Evolutionary conservation across 192 early-diverging fungal genomes (phyloP).

Genomic region (Coemansia guatemalensis): DNA sequence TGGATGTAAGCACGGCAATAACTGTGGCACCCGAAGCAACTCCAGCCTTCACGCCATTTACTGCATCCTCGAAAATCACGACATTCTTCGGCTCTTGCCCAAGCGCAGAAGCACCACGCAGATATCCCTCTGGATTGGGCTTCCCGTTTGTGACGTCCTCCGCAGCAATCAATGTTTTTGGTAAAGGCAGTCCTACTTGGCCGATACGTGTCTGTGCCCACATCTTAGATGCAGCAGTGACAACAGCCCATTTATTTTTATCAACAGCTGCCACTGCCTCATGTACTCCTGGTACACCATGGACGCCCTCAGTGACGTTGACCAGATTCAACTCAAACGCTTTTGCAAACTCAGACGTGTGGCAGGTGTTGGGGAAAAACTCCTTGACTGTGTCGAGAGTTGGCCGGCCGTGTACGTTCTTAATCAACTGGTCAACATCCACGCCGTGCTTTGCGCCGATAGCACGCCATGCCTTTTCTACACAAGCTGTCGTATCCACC

Average conservation of each 20-base stretch:
- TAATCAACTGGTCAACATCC: slow-evolving; percentile 11
- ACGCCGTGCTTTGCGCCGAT: slow-evolving; percentile 21
- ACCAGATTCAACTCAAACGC: slow-evolving; percentile 14
- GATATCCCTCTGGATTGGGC: slow-evolving; percentile 33
- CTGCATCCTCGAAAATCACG: slow-evolving; percentile 44
- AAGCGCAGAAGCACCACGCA: slow-evolving; percentile 18
- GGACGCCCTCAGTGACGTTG: slow-evolving; percentile 21
- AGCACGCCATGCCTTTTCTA: slow-evolving; percentile 33
- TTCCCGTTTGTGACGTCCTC: slow-evolving; percentile 20
- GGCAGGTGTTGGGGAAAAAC: slow-evolving; percentile 28
- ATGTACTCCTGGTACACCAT: slow-evolving; percentile 31
- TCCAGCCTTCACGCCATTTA: slow-evolving; percentile 35
- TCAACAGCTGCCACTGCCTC: slow-evolving; percentile 9
- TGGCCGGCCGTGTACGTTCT: slow-evolving; percentile 31
- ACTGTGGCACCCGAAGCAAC: slow-evolving; percentile 27
- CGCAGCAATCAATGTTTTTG: slow-evolving; percentile 23
- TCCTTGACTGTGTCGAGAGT: slow-evolving; percentile 24
- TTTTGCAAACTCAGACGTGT: slow-evolving; percentile 17
- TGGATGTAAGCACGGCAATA: slow-evolving; percentile 33
- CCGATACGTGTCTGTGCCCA: slow-evolving; percentile 23
- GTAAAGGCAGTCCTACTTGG: slow-evolving; percentile 22
- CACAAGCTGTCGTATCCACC: slow-evolving; percentile 36
- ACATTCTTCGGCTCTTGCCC: slow-evolving; percentile 9
- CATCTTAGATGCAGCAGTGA: slow-evolving; percentile 27
- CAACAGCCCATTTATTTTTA: slow-evolving; percentile 30